Percentiles rank a stretch among this genome's conserved stretches.
These are phyloP conservation scores for Skeletonema tropicum DNA, from an alignment of 108 stramenopile species.

Conservation along the genomic window DNA sequence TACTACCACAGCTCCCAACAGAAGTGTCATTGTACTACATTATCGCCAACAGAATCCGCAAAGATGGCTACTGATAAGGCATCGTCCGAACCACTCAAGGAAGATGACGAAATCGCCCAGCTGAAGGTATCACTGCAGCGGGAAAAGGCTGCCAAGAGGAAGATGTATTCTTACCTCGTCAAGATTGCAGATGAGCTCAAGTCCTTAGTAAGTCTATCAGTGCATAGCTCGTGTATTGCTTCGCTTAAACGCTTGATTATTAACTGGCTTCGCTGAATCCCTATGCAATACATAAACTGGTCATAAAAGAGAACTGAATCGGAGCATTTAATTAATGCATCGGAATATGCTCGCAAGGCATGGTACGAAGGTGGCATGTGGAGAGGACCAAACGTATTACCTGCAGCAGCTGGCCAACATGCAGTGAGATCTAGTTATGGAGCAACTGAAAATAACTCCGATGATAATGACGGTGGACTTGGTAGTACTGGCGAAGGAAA, in stretches of 20 bases:
- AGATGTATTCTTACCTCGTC: constrained; percentile 75
- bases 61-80: not conserved
- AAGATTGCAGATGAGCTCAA: constrained; percentile 81
- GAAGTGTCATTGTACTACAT: not conserved
- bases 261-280: not conserved
- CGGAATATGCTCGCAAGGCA: constrained; percentile 59
- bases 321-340: constrained; percentile 45
- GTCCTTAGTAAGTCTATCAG: not conserved
- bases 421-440: constrained; percentile 12
- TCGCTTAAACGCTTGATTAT: not conserved
- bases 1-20: too few relatives aligned
- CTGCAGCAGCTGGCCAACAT: constrained; percentile 35
- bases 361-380: constrained; percentile 89
- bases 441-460: constrained; percentile 5
- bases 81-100: not conserved
- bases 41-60: not conserved
- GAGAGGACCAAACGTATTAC: constrained; percentile 69
- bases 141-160: constrained; percentile 81
- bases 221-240: not conserved
- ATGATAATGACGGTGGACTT: constrained; percentile 3
- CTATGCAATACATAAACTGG: not conserved
- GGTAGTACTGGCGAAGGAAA: not conserved
- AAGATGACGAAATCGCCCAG: not conserved
- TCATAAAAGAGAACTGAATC: constrained; percentile 23
- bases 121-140: constrained; percentile 22